Conservation (phyloP, 2,329 filamentous ascomycete genomes). For the Rhynchosporium agropyri region DNA sequence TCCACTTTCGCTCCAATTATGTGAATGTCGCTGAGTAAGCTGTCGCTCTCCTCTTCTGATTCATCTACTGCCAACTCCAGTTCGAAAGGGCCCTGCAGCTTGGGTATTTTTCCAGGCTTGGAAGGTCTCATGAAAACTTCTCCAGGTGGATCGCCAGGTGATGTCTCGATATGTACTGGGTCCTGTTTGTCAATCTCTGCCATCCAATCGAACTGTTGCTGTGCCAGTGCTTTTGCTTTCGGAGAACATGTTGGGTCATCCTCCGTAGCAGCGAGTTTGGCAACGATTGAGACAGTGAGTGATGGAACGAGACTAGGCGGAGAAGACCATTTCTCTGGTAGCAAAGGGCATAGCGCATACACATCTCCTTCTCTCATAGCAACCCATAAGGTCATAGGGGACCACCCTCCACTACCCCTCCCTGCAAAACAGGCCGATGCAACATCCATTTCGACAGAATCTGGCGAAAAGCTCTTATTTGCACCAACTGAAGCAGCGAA, state of each 20-base stretch:
- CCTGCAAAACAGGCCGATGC: constrained; percentile 80
- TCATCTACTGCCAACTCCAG: constrained; percentile 53
- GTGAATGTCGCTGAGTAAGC: constrained; percentile 61
- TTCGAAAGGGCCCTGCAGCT: constrained; percentile 64
- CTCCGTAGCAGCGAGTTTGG: constrained; percentile 66
- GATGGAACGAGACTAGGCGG: constrained; percentile 77
- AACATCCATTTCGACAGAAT: constrained; percentile 91
- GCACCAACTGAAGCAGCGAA: constrained; percentile 75
- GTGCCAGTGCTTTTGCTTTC: constrained; percentile 57
- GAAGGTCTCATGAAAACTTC: constrained; percentile 61
- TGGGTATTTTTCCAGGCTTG: constrained; percentile 60
- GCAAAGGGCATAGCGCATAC: constrained; percentile 87
- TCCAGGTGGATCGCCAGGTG: constrained; percentile 51
- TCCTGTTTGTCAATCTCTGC: constrained; percentile 66
- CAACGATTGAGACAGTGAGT: constrained; percentile 79
- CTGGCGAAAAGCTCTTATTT: constrained; percentile 83
- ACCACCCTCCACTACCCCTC: constrained; percentile 78
- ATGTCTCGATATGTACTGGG: constrained; percentile 55
- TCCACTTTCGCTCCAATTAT: constrained; percentile 65
- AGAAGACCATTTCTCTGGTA: constrained; percentile 84
- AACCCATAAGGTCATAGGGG: constrained; percentile 93
- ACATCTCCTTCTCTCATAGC: constrained; percentile 94
- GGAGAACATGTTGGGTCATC: constrained; percentile 58
- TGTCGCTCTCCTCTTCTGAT: constrained; percentile 57
- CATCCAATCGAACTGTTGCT: constrained; percentile 70